Evolutionary conservation across 305 asterid species (phyloP).

Genomic region (Withania somnifera): DNA sequence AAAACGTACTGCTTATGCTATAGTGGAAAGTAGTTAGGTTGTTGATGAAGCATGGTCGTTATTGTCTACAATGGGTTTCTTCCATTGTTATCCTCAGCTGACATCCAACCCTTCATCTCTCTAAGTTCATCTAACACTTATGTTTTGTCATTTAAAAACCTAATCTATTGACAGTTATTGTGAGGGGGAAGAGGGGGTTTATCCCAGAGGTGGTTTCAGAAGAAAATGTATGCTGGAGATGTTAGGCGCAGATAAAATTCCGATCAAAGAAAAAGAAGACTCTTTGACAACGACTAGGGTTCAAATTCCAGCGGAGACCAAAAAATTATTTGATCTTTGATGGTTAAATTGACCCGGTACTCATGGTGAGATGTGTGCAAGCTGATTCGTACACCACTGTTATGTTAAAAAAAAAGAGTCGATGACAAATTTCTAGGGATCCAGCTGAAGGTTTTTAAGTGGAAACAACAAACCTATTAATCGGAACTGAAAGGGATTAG

Average conservation of each 20-base stretch:
- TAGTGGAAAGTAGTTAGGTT: no score
- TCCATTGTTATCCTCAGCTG: not conserved
- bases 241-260: not conserved
- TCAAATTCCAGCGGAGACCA: not conserved
- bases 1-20: no score
- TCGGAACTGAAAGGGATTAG: not conserved
- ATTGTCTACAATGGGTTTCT: no score
- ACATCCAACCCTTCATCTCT: not conserved
- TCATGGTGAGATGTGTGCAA: not conserved
- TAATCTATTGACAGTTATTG: not conserved
- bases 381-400: not conserved
- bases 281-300: not conserved
- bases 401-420: not conserved
- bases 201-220: not conserved
- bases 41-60: no score
- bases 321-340: not conserved
- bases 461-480: not conserved
- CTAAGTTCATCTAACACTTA: not conserved
- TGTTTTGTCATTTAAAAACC: not conserved
- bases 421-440: not conserved
- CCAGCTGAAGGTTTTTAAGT: not conserved
- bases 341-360: not conserved
- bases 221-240: not conserved
- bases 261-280: not conserved
- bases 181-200: not conserved